Base-by-base conservation (phyloP, 768 basidiomycete genomes). In the Suillus subalutaceus region DNA sequence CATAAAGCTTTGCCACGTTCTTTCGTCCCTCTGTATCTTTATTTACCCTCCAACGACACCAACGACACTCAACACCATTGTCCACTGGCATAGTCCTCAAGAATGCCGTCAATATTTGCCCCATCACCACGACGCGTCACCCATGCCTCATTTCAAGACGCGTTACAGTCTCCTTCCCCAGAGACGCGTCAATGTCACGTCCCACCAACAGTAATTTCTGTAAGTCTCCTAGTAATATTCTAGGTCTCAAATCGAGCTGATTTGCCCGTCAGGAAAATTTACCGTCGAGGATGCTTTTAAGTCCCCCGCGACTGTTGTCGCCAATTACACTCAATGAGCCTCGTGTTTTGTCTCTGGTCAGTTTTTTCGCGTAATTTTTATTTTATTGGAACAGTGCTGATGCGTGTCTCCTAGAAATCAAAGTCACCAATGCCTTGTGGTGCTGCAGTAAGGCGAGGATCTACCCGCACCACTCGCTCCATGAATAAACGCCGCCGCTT, bases 71-170 rank as follows among this genome's bases (percentile, higher is more conserved):
- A 44, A 44, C 59, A 13, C 59, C 64, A 66, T 66, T 66, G 65
- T 68, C 61, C 64, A 6, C n/a, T 10, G 40, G 40, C 40, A 41
- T 15, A 61, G 18, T 46, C 32, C 16, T 50, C 64, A 44, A 63
- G 70, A 68, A 82, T 83, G 80, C 78, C 79, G 68, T 71, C 81
- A 74, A 82, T 85, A 75, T 66, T 81, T 72, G 78, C 81, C 18
- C 80, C 82, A 30, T 72, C 76, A 10, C 79, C 81, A 15, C 79
- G 78, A 71, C 68, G 68, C 63, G 76, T 78, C 35, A 67, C 72
- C 18, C 73, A 71, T 68, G 37, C 64, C 56, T 59, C 8, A 41
- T 38, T 65, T 58, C 55, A 44, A 68, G 43, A 56, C 15, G 63
- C 55, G 3, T 32, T 57, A 44, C 68, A 63, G 50, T 59, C 46